Evolutionary conservation across 78 protist genomes (phyloP), one percentile per base, ranked within the genome.

Genomic region (Trichosphaerium sp.): DNA sequence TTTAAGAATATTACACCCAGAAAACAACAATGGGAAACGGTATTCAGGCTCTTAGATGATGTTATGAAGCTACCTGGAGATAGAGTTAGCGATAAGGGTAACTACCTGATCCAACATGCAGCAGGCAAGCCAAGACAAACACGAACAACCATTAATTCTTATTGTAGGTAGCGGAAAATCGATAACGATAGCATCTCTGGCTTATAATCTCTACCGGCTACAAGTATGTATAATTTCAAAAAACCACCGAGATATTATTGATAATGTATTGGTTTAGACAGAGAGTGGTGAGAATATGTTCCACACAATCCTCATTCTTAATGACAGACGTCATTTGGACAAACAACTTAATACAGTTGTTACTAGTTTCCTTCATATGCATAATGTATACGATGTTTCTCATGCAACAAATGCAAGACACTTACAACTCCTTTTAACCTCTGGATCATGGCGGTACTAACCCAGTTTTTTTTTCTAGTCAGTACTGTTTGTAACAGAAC

Each of bases 251-350:
- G 32, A 69, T 66, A 32, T 69, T 26, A 74, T 67, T 41, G 59
- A 54, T 40, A 74, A 29, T 60, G 40, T 35, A n/a, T 43, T 5
- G 11, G 23, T 4, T 11, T 43, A 5, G 34, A 32, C 59, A 67
- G 29, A 61, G 25, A 74, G 67, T 41, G 59, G 48, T 40, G 67
- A 29, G 59, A 41, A 34, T n/a, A 74, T 67, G 48, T 74, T 74
- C n/a, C 75, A 74, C 67, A 74, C 80, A 0, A 74, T 73, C 29
- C 69, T 74, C n/a, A 63, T 74, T 49, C 65, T 74, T 73, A 74
- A 74, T 52, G 80, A 74, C 59, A 74, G 80, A 74, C 52, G 56
- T 29, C 80, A 74, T 59, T 63, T 74, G 64, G 80, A 74, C 59
- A 74, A 73, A 10, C 80, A 74, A n/a, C 59, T 74, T 51, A 74